phyloP scores from a whole-genome alignment of 2,329 filamentous ascomycete species.

The Claviceps digitariae region DNA sequence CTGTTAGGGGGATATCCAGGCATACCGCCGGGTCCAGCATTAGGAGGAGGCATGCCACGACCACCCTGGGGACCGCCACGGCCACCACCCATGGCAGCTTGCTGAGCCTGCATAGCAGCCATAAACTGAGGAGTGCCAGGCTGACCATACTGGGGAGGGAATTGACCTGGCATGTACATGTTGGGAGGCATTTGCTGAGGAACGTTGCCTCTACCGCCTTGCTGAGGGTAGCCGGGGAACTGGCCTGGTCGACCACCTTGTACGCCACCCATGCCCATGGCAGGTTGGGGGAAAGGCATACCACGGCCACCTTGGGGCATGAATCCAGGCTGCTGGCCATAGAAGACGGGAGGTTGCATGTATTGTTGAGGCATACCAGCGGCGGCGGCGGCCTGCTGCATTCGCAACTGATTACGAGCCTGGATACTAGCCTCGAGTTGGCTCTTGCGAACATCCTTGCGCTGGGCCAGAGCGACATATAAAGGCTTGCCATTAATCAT shows the following conservation, averaged over 20 bases:
- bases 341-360: constrained; percentile 88
- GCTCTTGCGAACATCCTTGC: constrained; percentile 98
- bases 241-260: constrained; percentile 76
- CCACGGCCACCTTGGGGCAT: constrained; percentile 51
- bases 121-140: constrained; percentile 68
- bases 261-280: constrained; percentile 54
- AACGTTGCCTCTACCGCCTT: constrained; percentile 75
- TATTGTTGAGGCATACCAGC: constrained; percentile 78
- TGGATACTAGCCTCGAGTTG: constrained; percentile 99
- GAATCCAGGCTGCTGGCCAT: constrained; percentile 65
- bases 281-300: constrained; percentile 52
- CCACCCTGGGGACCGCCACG: constrained; percentile 53
- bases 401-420: constrained; percentile 93
- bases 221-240: constrained; percentile 75
- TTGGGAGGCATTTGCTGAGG: constrained; percentile 79
- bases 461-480: constrained; percentile 94
- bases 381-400: constrained; percentile 91
- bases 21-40: constrained; percentile 36
- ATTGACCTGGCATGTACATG: constrained; percentile 73
- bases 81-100: constrained; percentile 44
- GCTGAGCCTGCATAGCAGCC: constrained; percentile 66
- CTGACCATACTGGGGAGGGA: constrained; percentile 69
- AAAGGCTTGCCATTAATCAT: constrained; percentile 96
- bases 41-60: constrained; percentile 61
- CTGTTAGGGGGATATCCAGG: constrained; percentile 45